Percentiles rank a stretch among this genome's conserved stretches.
phyloP scores from a whole-genome alignment of 352 stramenopile genomes.

The Phytophthora cactorum region DNA sequence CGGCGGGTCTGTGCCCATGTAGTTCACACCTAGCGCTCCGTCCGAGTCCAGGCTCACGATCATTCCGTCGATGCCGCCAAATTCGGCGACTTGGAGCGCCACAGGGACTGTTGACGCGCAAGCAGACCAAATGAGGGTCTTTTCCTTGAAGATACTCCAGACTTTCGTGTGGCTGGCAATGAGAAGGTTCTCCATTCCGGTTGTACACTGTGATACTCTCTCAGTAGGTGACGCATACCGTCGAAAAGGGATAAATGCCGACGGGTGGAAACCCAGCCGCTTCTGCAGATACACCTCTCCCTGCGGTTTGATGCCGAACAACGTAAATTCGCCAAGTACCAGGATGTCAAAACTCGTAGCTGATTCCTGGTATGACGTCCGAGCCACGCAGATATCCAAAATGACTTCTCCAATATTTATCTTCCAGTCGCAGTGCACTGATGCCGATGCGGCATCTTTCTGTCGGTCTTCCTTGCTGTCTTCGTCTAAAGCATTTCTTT shows the following conservation, averaged over 20 bases:
- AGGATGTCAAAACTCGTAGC: slow-evolving; percentile 80
- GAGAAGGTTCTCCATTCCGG: slow-evolving; percentile 73
- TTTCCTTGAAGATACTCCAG: slow-evolving; percentile 83
- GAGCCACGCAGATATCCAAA: slow-evolving; percentile 63
- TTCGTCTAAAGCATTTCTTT: slow-evolving; percentile 50
- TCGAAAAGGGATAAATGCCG: slow-evolving; percentile 63
- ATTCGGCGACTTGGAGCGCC: slow-evolving; percentile 65
- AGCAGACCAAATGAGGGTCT: slow-evolving; percentile 83
- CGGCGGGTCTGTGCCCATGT: slow-evolving; percentile 91
- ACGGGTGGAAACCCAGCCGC: slow-evolving; percentile 74
- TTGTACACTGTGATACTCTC: slow-evolving; percentile 10
- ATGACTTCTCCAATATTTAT: slow-evolving; percentile 69
- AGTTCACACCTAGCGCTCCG: slow-evolving; percentile 80
- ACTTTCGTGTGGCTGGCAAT: slow-evolving; percentile 77
- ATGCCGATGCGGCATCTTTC: slow-evolving; percentile 23
- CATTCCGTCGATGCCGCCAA: slow-evolving; percentile 81
- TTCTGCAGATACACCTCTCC: slow-evolving; percentile 86
- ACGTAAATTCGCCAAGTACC: slow-evolving; percentile 79
- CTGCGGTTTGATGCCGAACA: slow-evolving; percentile 81
- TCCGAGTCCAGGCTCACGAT: slow-evolving; percentile 82
- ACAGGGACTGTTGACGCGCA: slow-evolving; percentile 63
- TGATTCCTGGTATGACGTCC: slow-evolving; percentile 56
- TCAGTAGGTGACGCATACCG: slow-evolving; percentile 29
- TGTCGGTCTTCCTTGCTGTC: slow-evolving; percentile 39
- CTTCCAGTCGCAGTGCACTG: slow-evolving; percentile 72